Base-by-base conservation (phyloP, 2,329 filamentous ascomycete species). In the Sclerotinia minor region DNA sequence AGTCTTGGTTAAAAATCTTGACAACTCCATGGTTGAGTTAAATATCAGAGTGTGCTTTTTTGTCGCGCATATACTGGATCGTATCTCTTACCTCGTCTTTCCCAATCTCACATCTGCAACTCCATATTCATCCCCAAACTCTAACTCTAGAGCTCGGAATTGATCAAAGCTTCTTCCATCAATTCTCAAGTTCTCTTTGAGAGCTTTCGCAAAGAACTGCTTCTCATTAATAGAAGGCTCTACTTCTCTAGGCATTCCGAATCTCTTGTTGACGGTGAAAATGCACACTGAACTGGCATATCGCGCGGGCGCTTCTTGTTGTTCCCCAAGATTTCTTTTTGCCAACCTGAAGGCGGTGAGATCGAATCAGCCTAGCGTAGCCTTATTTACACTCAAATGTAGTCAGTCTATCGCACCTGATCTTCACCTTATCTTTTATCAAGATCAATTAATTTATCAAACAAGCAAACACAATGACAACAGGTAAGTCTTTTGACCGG, bases 51-150 rank as follows among this genome's bases (percentile, higher is more conserved):
- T 17, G 32, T 11, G 53, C 32, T 3, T 24, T n/a, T 50, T 11
- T 17, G 17, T 15, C 9, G 32, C 13, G 47, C 45, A 50, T 21
- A 24, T 17, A 19, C 45, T 47, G 19, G n/a, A 32, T 32, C 29
- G 32, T 24, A 49, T 53, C 58, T 73, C 80, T 68, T 79, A 94
- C 94, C 89, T 92, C 67, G 95, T 98, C 82, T 94, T 96, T 73
- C 95, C 95, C 71, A 97, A 81, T 72, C 88, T 86, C 50, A 97
- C 91, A 76, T 97, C 92, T 73, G 90, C 92, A 73, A 94, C 88
- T 71, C 95, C 95, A 83, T 94, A 94, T 75, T 97, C 92, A 71
- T 97, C 90, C 63, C 93, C 93, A 79, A 98, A 97, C 3, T 83
- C 86, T 69, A 99, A 84, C 69, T 90, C 86, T 57, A 97, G 79